These are phyloP conservation scores for Tilletiopsis washingtonensis DNA, from an alignment of 1,284 basidiomycete species.

Conservation along the genomic window DNA sequence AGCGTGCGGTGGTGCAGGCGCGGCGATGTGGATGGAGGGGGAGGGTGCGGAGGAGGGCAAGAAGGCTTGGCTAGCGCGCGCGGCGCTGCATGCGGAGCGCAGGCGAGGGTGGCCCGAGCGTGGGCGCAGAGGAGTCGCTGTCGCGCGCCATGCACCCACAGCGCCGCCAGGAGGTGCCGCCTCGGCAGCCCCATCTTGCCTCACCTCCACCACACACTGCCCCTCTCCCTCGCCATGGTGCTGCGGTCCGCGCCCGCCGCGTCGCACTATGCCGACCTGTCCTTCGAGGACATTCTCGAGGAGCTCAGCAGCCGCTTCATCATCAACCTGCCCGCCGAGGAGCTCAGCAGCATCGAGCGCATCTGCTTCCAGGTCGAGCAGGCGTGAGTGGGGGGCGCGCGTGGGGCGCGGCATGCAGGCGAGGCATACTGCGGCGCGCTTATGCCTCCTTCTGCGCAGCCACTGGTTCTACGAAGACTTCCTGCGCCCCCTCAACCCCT, in stretches of 20 bases:
- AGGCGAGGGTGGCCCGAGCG: too few relatives aligned
- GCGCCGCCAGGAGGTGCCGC: too few relatives aligned
- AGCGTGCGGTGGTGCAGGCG: too few relatives aligned
- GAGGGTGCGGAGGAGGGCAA: too few relatives aligned
- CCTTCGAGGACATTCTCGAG: slow-evolving; percentile 45
- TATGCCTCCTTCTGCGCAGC: slow-evolving; percentile 50
- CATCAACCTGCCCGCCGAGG: slow-evolving; percentile 87
- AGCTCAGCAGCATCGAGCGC: slow-evolving; percentile 80
- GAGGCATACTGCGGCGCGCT: not conserved
- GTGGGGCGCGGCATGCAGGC: not conserved
- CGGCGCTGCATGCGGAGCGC: too few relatives aligned
- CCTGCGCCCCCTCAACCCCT: slow-evolving; percentile 71
- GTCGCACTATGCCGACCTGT: slow-evolving; percentile 9
- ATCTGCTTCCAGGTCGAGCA: slow-evolving; percentile 99
- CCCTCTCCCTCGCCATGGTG: too few relatives aligned
- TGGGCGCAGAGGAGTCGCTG: too few relatives aligned
- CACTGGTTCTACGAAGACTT: slow-evolving; percentile 99
- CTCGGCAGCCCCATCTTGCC: too few relatives aligned
- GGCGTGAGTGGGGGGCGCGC: slow-evolving; percentile 60
- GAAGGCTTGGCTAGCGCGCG: too few relatives aligned
- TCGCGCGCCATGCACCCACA: too few relatives aligned
- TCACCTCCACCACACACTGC: too few relatives aligned
- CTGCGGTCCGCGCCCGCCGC: not conserved
- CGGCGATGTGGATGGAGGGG: too few relatives aligned
- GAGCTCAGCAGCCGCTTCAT: slow-evolving; percentile 66